Evolutionary conservation across 768 basidiomycete genomes (phyloP).

Genomic region (Lepiota subincarnata): DNA sequence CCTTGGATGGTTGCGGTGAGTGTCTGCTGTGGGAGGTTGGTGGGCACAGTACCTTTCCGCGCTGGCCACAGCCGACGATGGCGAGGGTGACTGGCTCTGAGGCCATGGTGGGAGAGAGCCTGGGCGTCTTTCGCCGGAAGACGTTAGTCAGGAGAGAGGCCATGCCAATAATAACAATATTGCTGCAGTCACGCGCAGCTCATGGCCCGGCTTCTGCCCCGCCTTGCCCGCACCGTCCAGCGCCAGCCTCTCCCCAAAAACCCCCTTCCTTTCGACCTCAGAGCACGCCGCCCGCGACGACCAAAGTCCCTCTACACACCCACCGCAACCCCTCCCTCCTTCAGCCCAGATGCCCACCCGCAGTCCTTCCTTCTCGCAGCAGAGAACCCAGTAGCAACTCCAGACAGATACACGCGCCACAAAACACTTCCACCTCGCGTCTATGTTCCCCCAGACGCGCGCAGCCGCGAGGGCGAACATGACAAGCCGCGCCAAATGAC

Average conservation of each 20-base stretch:
- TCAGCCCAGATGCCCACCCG: slow-evolving; percentile 39
- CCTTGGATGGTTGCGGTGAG: slow-evolving; percentile 30
- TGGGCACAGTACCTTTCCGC: slow-evolving; percentile 55
- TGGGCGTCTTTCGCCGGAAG: slow-evolving; percentile 30
- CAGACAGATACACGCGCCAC: slow-evolving; percentile 45
- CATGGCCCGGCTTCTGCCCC: slow-evolving; percentile 73
- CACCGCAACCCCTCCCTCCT: slow-evolving; percentile 33
- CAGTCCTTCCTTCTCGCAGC: slow-evolving; percentile 61
- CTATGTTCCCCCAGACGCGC: slow-evolving; percentile 24
- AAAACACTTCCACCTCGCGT: slow-evolving; percentile 55
- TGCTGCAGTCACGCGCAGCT: background rate
- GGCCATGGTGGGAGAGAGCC: slow-evolving; percentile 12
- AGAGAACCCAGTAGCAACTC: slow-evolving; percentile 51
- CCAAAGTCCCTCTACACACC: slow-evolving; percentile 33
- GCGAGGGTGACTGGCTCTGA: slow-evolving; percentile 60
- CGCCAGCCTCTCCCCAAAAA: slow-evolving; percentile 21
- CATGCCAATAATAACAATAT: too few species aligned
- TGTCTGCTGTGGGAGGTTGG: background rate
- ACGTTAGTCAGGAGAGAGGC: slow-evolving; percentile 29
- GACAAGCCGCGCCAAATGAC: slow-evolving; percentile 57
- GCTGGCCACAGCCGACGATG: slow-evolving; percentile 79
- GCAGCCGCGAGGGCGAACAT: slow-evolving; percentile 16
- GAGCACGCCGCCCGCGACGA: slow-evolving; percentile 16
- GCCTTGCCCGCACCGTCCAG: slow-evolving; percentile 45
- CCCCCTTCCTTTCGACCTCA: slow-evolving; percentile 22